A percentile compares a stretch with the other conserved stretches of the same genome.
phyloP scores from a whole-genome alignment of 257 asterid species.

The Solanum gandarillasii region DNA sequence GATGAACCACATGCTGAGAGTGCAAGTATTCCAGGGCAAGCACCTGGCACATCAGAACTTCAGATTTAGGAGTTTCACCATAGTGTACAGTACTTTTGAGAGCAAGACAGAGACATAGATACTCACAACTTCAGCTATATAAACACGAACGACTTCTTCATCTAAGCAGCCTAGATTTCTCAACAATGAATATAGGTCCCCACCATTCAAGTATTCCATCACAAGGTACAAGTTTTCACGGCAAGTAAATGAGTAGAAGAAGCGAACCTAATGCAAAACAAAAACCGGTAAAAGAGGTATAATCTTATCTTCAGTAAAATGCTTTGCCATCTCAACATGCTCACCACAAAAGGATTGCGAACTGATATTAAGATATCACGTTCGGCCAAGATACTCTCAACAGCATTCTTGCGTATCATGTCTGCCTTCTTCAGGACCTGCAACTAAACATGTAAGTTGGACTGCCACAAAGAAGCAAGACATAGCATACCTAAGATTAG shows the following conservation, averaged over 20 bases:
- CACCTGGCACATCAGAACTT: conserved; percentile 41
- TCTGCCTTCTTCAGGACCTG: conserved; percentile 99
- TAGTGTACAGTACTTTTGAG: not conserved
- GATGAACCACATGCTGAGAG: conserved; percentile 91
- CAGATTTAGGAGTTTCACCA: conserved; percentile 5
- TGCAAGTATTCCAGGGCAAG: conserved; percentile 98
- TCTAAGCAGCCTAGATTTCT: conserved; percentile 97
- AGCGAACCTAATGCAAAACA: conserved; percentile 63
- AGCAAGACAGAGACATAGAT: not conserved
- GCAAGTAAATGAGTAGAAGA: conserved; percentile 97
- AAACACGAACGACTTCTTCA: conserved; percentile 93
- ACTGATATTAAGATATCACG: conserved; percentile 95
- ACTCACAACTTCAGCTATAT: conserved; percentile 99
- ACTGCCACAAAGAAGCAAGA: not conserved
- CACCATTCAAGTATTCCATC: conserved; percentile 99
- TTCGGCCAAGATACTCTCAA: conserved; percentile 98
- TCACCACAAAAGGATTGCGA: conserved; percentile 99
- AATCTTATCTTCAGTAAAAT: conserved; percentile 10
- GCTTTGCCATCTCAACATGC: conserved; percentile 24
- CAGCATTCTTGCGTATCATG: conserved; percentile 97
- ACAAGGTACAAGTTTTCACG: conserved; percentile 97
- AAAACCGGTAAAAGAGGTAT: conserved; percentile 13
- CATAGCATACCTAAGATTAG: not conserved
- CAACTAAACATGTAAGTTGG: conserved; percentile 3
- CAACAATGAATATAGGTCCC: conserved; percentile 93